Conservation (phyloP, 2,329 filamentous ascomycete genomes). For the Parastagonospora avenae region DNA sequence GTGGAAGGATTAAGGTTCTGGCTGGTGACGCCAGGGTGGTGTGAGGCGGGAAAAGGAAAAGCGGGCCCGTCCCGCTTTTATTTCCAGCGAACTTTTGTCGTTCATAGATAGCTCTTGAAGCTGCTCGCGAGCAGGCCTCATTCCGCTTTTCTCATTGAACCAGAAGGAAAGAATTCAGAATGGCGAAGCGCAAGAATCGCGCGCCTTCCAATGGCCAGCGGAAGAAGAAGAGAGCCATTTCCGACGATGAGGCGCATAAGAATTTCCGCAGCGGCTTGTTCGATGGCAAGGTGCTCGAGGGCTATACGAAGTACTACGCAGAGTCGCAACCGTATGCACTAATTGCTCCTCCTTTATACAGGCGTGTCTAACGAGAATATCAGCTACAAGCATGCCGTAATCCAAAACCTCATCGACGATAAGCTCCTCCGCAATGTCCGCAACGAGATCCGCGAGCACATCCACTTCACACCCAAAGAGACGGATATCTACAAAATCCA, state of each 20-base stretch:
- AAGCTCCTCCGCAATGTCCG: slow-evolving; percentile 83
- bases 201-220: slow-evolving; percentile 42
- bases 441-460: slow-evolving; percentile 84
- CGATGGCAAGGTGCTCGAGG: slow-evolving; percentile 40
- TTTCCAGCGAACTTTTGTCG: slow-evolving; percentile 7
- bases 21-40: slow-evolving; percentile 14
- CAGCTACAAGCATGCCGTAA: slow-evolving; percentile 91
- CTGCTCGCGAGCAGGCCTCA: not conserved
- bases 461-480: slow-evolving; percentile 96
- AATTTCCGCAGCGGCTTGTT: slow-evolving; percentile 49
- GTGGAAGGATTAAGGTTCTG: slow-evolving; percentile 7
- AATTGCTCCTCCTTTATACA: not conserved
- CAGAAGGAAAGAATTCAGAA: not conserved
- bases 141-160: too few relatives aligned
- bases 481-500: slow-evolving; percentile 99
- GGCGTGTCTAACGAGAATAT: slow-evolving; percentile 5
- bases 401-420: slow-evolving; percentile 79
- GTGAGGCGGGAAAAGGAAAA: slow-evolving; percentile 10
- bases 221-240: slow-evolving; percentile 53
- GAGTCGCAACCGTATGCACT: slow-evolving; percentile 46
- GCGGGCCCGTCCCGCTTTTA: slow-evolving; percentile 19
- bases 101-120: not conserved
- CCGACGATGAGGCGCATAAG: slow-evolving; percentile 46
- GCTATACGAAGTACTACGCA: slow-evolving; percentile 45
- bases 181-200: slow-evolving; percentile 52